Evolutionary conservation across 192 early-diverging fungal genomes (phyloP).

Genomic region (Podila horticola): DNA sequence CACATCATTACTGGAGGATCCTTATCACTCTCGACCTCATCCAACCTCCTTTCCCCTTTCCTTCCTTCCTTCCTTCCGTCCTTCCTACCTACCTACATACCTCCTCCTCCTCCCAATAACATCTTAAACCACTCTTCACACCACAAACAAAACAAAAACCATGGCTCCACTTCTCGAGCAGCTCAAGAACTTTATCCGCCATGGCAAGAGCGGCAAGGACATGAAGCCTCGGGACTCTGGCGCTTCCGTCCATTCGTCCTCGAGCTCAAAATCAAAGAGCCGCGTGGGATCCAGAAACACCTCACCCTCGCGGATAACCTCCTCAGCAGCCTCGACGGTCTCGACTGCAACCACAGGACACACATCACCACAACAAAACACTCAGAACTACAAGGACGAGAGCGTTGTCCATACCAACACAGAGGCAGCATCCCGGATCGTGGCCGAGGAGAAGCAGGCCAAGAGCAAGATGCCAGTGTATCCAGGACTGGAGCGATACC

Average conservation of each 20-base stretch:
- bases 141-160: background rate
- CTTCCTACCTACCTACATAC: too few relatives aligned
- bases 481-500: conserved; percentile 67
- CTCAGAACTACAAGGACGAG: background rate
- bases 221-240: conserved; percentile 45
- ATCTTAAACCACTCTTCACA: background rate
- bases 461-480: conserved; percentile 64
- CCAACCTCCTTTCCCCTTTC: too few relatives aligned
- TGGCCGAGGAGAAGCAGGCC: conserved; percentile 61
- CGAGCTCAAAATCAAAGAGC: conserved; percentile 15
- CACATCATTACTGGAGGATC: too few relatives aligned
- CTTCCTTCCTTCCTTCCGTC: too few relatives aligned
- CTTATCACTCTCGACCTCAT: too few relatives aligned
- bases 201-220: conserved; percentile 52
- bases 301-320: conserved; percentile 29
- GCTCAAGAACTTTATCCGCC: conserved; percentile 60
- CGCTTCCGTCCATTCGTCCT: conserved; percentile 7
- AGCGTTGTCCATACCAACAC: conserved; percentile 40
- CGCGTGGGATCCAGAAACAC: conserved; percentile 15
- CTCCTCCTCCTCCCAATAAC: too few relatives aligned
- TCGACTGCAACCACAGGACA: background rate
- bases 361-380: background rate
- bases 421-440: conserved; percentile 56
- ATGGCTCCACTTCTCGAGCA: conserved; percentile 57
- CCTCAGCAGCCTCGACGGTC: background rate